Conservation (phyloP, 345 rosid genomes). For the Eucalyptus marginata region DNA sequence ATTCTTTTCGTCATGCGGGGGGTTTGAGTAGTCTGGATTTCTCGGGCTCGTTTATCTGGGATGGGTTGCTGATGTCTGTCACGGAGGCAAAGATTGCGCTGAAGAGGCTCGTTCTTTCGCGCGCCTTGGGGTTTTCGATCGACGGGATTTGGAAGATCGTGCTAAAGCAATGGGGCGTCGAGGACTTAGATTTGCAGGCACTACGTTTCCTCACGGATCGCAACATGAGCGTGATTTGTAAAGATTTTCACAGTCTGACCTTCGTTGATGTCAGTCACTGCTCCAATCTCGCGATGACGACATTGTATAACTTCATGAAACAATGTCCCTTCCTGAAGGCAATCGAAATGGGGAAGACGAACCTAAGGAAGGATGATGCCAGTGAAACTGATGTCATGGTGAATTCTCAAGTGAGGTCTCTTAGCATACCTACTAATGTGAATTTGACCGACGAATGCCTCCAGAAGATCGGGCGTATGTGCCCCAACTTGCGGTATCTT, state of each 20-base stretch:
- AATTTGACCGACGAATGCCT: slow-evolving; percentile 41
- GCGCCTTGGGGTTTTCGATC: too few relatives aligned
- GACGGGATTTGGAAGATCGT: too few relatives aligned
- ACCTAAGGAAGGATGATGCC: slow-evolving; percentile 15
- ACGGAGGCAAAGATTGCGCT: too few relatives aligned
- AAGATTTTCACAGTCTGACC: too few relatives aligned
- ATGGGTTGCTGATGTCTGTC: too few relatives aligned
- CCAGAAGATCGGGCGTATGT: slow-evolving; percentile 12
- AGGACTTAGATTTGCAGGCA: too few relatives aligned
- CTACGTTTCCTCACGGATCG: too few relatives aligned
- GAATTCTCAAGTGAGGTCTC: slow-evolving; percentile 24
- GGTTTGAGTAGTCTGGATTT: slow-evolving; percentile 34
- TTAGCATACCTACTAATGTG: slow-evolving; percentile 28
- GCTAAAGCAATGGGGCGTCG: too few relatives aligned
- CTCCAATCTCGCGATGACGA: not conserved
- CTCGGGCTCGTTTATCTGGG: slow-evolving; percentile 11
- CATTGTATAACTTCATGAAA: not conserved
- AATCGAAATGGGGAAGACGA: too few relatives aligned
- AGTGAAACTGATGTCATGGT: not conserved
- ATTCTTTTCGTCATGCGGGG: slow-evolving; percentile 22
- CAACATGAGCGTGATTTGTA: too few relatives aligned
- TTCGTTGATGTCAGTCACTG: not conserved
- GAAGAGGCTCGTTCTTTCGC: too few relatives aligned
- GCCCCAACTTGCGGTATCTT: slow-evolving; percentile 34
- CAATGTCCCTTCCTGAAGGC: too few relatives aligned